A percentile compares a stretch with the other conserved stretches of the same genome.
These are phyloP conservation scores for Blastobotrys apis DNA, from an alignment of 1,139 yeast genomes.

Conservation along the genomic window DNA sequence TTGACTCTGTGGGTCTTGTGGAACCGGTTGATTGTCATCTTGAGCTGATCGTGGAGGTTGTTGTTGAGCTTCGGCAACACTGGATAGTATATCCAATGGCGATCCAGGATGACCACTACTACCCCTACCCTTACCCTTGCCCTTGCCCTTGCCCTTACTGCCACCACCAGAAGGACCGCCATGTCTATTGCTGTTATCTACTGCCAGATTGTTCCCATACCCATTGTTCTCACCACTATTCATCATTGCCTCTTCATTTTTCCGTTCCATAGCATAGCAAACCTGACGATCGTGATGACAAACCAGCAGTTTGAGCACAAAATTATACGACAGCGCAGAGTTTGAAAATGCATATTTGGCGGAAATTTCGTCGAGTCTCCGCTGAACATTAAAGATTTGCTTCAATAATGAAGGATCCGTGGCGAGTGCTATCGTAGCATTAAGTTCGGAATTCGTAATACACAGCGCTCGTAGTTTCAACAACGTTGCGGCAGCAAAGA, in stretches of 20 bases:
- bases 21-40: not conserved
- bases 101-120: conserved; percentile 22
- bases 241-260: too few relatives aligned
- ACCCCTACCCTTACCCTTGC: not conserved
- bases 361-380: conserved; percentile 26
- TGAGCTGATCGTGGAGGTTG: not conserved
- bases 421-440: conserved; percentile 46
- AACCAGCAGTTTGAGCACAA: conserved; percentile 29
- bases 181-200: not conserved
- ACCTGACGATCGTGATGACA: conserved; percentile 31
- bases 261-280: conserved; percentile 13
- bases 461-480: conserved; percentile 55
- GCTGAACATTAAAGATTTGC: conserved; percentile 43
- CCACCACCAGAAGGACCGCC: conserved; percentile 21
- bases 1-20: too few relatives aligned
- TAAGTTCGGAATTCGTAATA: conserved; percentile 51
- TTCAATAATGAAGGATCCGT: conserved; percentile 44
- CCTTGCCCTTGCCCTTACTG: not conserved
- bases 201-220: not conserved
- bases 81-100: conserved; percentile 31
- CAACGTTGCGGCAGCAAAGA: conserved; percentile 65
- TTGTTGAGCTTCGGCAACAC: conserved; percentile 23
- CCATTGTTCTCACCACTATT: not conserved
- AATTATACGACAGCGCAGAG: conserved; percentile 25
- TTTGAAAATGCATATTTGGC: conserved; percentile 27